These are phyloP conservation scores for Apophysomyces elegans DNA, from an alignment of 371 early-diverging fungal genomes.

Conservation along the genomic window DNA sequence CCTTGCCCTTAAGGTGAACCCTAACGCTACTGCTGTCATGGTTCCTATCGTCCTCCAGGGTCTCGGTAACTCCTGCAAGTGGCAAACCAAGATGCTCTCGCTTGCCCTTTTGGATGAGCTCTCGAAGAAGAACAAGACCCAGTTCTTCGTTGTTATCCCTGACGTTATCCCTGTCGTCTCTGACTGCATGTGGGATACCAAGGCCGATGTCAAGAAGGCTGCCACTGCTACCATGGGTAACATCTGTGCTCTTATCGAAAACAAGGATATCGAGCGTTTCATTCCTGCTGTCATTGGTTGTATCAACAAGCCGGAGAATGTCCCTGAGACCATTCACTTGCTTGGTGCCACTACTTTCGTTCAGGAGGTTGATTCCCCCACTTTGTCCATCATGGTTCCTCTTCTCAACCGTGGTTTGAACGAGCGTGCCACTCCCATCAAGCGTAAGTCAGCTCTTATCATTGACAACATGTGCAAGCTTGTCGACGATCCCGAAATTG, in stretches of 20 bases:
- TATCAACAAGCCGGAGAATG: slow-evolving; percentile 67
- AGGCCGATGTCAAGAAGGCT: slow-evolving; percentile 62
- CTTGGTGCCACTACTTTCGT: slow-evolving; percentile 78
- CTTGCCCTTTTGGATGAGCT: slow-evolving; percentile 57
- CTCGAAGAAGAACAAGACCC: slow-evolving; percentile 60
- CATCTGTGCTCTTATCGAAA: slow-evolving; percentile 50
- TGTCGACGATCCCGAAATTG: slow-evolving; percentile 77
- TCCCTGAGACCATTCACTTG: slow-evolving; percentile 67
- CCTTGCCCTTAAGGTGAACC: slow-evolving; percentile 56
- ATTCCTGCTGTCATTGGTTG: slow-evolving; percentile 66
- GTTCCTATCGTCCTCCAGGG: slow-evolving; percentile 63
- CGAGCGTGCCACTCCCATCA: slow-evolving; percentile 64
- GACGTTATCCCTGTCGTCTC: slow-evolving; percentile 75
- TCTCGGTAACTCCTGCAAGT: slow-evolving; percentile 70
- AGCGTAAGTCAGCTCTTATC: slow-evolving; percentile 84
- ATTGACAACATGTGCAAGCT: slow-evolving; percentile 89
- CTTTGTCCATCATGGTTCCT: slow-evolving; percentile 83
- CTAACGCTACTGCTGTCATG: slow-evolving; percentile 58
- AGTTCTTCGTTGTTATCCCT: slow-evolving; percentile 62
- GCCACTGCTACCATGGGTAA: slow-evolving; percentile 59
- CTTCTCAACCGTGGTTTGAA: slow-evolving; percentile 76
- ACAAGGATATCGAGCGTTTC: slow-evolving; percentile 62
- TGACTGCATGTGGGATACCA: slow-evolving; percentile 78
- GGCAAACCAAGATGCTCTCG: slow-evolving; percentile 77
- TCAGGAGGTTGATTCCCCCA: slow-evolving; percentile 76